Conservation (phyloP, 495 filamentous ascomycete genomes). For the Achaetomiella virescens region DNA sequence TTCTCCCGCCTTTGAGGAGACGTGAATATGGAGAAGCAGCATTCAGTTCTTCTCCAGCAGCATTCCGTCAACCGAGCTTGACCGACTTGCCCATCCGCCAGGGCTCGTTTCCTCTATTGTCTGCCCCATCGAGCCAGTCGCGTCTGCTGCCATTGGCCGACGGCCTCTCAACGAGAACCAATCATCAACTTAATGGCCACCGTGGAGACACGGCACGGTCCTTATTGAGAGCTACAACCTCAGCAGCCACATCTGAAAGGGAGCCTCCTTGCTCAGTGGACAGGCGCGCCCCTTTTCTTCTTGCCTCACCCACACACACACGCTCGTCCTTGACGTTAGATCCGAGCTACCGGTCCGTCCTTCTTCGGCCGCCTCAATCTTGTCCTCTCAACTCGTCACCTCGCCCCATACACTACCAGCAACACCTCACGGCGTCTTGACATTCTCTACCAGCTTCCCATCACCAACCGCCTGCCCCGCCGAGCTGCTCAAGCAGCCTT, state of each 20-base stretch:
- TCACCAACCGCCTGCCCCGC: no score
- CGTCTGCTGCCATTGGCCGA: slow-evolving; percentile 38
- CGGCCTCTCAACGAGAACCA: slow-evolving; percentile 28
- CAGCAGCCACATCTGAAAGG: slow-evolving; percentile 15
- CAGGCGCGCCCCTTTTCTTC: neutral
- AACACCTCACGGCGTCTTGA: neutral
- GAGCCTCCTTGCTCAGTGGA: slow-evolving; percentile 5
- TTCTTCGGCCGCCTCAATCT: neutral
- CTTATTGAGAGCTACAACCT: slow-evolving; percentile 24
- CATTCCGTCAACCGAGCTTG: slow-evolving; percentile 32
- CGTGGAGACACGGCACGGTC: slow-evolving; percentile 31
- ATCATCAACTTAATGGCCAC: slow-evolving; percentile 39
- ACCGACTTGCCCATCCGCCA: slow-evolving; percentile 38
- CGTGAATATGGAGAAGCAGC: slow-evolving; percentile 38
- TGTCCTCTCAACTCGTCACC: neutral
- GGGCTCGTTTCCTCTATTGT: slow-evolving; percentile 11
- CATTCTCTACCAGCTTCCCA: neutral
- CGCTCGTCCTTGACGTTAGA: neutral
- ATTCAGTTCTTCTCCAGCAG: slow-evolving; percentile 26
- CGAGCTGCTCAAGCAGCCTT: no score
- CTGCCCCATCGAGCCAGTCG: slow-evolving; percentile 18
- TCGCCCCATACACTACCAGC: neutral
- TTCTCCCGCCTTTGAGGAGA: slow-evolving; percentile 29
- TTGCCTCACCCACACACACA: neutral
- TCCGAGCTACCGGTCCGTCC: neutral